A percentile compares a stretch with the other conserved stretches of the same genome.
Evolutionary conservation across 2,329 filamentous ascomycete genomes (phyloP).

Genomic region (Fusarium vanettenii): DNA sequence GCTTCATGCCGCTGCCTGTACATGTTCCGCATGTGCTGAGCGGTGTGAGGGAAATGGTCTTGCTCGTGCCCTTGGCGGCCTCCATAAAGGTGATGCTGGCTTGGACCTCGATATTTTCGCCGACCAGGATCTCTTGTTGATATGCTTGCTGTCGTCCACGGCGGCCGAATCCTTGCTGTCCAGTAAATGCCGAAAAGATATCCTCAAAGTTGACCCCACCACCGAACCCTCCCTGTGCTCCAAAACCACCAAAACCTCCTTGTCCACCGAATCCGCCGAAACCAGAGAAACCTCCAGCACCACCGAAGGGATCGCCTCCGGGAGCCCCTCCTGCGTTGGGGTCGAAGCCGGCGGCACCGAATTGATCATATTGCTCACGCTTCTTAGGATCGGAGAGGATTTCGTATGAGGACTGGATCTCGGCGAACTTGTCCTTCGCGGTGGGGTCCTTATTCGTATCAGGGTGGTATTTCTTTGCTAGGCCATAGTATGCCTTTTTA

Average conservation of each 20-base stretch:
- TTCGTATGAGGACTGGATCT: constrained; percentile 95
- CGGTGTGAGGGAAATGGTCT: constrained; percentile 89
- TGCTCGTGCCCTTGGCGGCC: constrained; percentile 88
- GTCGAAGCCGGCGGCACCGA: constrained; percentile 88
- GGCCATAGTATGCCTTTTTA: constrained; percentile 97
- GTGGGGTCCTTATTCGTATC: constrained; percentile 95
- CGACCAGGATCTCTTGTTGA: constrained; percentile 83
- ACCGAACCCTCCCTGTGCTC: constrained; percentile 74
- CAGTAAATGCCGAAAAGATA: constrained; percentile 88
- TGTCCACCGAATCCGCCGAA: constrained; percentile 50
- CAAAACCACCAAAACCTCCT: constrained; percentile 33
- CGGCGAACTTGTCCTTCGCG: constrained; percentile 95
- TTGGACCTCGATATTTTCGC: constrained; percentile 95
- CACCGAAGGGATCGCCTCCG: constrained; percentile 65
- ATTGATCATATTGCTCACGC: constrained; percentile 91
- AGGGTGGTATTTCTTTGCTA: constrained; percentile 97
- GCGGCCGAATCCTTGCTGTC: constrained; percentile 63
- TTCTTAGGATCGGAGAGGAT: constrained; percentile 93
- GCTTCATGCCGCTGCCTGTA: constrained; percentile 84
- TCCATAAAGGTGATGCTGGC: constrained; percentile 95
- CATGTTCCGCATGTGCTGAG: constrained; percentile 86
- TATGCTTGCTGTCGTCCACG: constrained; percentile 70
- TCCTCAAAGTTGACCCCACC: constrained; percentile 96
- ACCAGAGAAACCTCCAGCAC: constrained; percentile 70
- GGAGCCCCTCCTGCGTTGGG: constrained; percentile 71